Evolutionary conservation across 2,329 filamentous ascomycete genomes (phyloP), one percentile per base, ranked within the genome.

Genomic region (Penicillium sp.): DNA sequence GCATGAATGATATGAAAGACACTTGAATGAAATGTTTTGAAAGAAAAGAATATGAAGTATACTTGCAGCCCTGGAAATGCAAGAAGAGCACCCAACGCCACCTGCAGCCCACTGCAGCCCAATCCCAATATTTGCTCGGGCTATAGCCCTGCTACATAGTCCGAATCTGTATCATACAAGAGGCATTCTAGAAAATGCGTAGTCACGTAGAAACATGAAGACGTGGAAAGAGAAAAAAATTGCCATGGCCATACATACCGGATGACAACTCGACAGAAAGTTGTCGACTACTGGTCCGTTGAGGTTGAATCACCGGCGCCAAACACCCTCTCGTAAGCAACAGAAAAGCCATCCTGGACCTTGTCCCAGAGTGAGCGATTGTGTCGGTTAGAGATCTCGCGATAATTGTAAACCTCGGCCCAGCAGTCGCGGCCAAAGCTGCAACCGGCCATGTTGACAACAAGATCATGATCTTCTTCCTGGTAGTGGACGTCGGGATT

Each of bases 391-490:
- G 91, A 96, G 68, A 96, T 83, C 73, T 96, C 87, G 48, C 92
- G 89, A 78, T 92, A 99, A 72, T 89, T 88, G 77, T 96, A 96
- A 87, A 99, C 97, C 77, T 99, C 94, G 33, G 88, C 88, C 93
- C 93, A 97, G 74, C 94, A 99, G 76, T 99, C 93, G 46, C 94
- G 86, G 3, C 93, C 93, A 89, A 91, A 97, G 74, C 96, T 89
- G 72, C 94, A 99, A 3, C 94, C 94, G 5, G 94, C 94, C 93
- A 99, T 97, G 74, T 97, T 99, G 67, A 99, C 93, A 43, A 97
- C 65, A 68, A 99, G 97, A 73, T 99, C 94, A 24, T 91, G 85
- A 55, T 95, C 92, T 37, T 85, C 81, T 73, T 94, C 82, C 63
- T 89, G 82, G 72, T 99, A 99, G 75, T 99, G 95, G 58, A 95